These are phyloP conservation scores for Gaertneriomyces sp. DNA, from an alignment of 192 early-diverging fungal species.

Conservation along the genomic window DNA sequence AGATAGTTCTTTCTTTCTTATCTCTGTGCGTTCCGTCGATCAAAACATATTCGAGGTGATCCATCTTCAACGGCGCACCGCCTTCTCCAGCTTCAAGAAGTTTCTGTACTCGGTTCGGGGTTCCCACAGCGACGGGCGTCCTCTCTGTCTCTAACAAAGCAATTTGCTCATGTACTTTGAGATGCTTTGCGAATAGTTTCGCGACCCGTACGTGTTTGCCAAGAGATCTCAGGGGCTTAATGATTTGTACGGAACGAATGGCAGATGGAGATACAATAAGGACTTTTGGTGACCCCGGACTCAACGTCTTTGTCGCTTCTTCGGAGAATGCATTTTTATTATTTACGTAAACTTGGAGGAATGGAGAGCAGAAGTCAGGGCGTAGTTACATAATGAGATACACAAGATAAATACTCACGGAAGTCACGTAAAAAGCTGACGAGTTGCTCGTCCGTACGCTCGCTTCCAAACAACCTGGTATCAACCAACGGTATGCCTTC, in stretches of 20 bases:
- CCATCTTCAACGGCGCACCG: conserved; percentile 40
- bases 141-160: conserved; percentile 44
- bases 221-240: conserved; percentile 49
- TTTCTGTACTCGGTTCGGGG: conserved; percentile 61
- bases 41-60: conserved; percentile 57
- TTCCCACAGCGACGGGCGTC: conserved; percentile 67
- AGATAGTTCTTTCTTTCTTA: conserved; percentile 56
- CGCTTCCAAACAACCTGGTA: not conserved
- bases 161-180: conserved; percentile 71
- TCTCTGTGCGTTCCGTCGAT: conserved; percentile 55
- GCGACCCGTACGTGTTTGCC: conserved; percentile 52
- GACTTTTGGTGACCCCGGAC: conserved; percentile 41
- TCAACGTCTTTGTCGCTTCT: conserved; percentile 22
- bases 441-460: not conserved
- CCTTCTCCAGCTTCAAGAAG: conserved; percentile 53
- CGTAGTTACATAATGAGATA: not conserved
- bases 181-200: conserved; percentile 76
- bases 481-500: not conserved
- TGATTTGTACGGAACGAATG: conserved; percentile 59
- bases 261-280: conserved; percentile 62
- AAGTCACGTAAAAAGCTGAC: conserved; percentile 14
- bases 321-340: conserved; percentile 17
- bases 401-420: conserved; percentile 8
- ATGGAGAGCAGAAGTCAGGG: not conserved
- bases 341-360: conserved; percentile 11